These are phyloP conservation scores for Phanerodontia chrysosporium DNA, from an alignment of 768 basidiomycete species.

Conservation along the genomic window DNA sequence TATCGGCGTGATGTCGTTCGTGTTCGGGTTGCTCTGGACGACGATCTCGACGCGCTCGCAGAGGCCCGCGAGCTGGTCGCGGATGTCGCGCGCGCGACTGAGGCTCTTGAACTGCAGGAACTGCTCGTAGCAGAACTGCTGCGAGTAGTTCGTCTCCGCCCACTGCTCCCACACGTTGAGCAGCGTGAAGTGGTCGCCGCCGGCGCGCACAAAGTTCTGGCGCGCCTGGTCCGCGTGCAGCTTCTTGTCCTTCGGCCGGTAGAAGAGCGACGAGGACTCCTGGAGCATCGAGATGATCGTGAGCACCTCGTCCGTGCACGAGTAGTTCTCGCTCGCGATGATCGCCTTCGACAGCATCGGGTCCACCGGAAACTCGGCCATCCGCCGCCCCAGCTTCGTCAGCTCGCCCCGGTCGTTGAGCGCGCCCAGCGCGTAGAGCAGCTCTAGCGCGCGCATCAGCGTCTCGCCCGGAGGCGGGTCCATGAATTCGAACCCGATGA, in stretches of 20 bases:
- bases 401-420: conserved; percentile 94
- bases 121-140: conserved; percentile 95
- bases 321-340: conserved; percentile 90
- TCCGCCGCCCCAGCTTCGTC: conserved; percentile 93
- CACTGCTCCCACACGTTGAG: conserved; percentile 99
- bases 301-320: conserved; percentile 94
- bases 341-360: conserved; percentile 97
- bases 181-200: conserved; percentile 97
- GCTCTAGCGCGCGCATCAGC: conserved; percentile 88
- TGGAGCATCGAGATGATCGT: conserved; percentile 98
- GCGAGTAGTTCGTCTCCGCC: conserved; percentile 96
- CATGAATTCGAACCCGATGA: conserved; percentile 97
- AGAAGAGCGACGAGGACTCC: conserved; percentile 92
- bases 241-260: conserved; percentile 97
- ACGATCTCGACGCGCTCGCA: conserved; percentile 98
- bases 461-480: conserved; percentile 98
- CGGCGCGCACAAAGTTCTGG: conserved; percentile 92
- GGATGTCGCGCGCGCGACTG: conserved; percentile 91
- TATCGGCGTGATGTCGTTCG: conserved; percentile 87
- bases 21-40: conserved; percentile 81
- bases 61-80: conserved; percentile 89
- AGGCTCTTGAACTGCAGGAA: conserved; percentile 94
- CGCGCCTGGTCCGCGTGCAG: conserved; percentile 96
- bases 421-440: conserved; percentile 93
- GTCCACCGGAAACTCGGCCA: conserved; percentile 99